These are phyloP conservation scores for Boletus chippewaensis DNA, from an alignment of 1,284 basidiomycete species.

Conservation along the genomic window DNA sequence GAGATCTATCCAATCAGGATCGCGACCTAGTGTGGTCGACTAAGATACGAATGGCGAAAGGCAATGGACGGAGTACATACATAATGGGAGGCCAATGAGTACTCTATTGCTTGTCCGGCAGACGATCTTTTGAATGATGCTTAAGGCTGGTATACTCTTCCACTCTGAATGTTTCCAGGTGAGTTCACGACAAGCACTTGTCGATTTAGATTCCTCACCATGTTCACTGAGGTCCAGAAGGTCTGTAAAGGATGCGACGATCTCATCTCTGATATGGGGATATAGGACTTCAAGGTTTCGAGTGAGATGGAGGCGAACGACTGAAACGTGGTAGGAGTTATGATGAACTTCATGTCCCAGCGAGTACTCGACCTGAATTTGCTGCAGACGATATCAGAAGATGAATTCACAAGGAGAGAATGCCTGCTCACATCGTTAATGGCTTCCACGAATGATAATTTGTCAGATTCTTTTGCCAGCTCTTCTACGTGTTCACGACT, in stretches of 20 bases:
- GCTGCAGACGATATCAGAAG: slow-evolving; percentile 6
- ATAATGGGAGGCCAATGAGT: slow-evolving; percentile 38
- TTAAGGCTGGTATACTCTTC: slow-evolving; percentile 21
- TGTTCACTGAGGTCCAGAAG: slow-evolving; percentile 13
- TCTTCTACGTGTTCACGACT: slow-evolving; percentile 36
- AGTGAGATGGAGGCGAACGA: slow-evolving; percentile 27
- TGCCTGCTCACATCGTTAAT: slow-evolving; percentile 28
- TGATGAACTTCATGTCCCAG: slow-evolving; percentile 23
- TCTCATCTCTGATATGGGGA: slow-evolving; percentile 31
- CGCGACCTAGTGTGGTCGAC: slow-evolving; percentile 30
- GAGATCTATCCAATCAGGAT: slow-evolving; percentile 11
- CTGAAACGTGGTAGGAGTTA: slow-evolving; percentile 27
- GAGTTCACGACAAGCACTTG: not conserved
- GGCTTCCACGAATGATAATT: slow-evolving; percentile 34
- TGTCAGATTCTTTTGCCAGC: slow-evolving; percentile 34
- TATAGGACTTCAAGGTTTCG: slow-evolving; percentile 26
- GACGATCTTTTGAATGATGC: slow-evolving; percentile 23
- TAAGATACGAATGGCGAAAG: not conserved
- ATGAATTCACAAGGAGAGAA: not conserved
- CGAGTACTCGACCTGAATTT: slow-evolving; percentile 23
- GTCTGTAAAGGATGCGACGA: slow-evolving; percentile 27
- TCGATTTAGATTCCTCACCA: slow-evolving; percentile 9
- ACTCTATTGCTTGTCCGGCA: slow-evolving; percentile 33
- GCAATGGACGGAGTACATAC: slow-evolving; percentile 18
- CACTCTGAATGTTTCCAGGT: slow-evolving; percentile 24